phyloP scores from a whole-genome alignment of 495 filamentous ascomycete genomes.

The Podospora pseudopauciseta region DNA sequence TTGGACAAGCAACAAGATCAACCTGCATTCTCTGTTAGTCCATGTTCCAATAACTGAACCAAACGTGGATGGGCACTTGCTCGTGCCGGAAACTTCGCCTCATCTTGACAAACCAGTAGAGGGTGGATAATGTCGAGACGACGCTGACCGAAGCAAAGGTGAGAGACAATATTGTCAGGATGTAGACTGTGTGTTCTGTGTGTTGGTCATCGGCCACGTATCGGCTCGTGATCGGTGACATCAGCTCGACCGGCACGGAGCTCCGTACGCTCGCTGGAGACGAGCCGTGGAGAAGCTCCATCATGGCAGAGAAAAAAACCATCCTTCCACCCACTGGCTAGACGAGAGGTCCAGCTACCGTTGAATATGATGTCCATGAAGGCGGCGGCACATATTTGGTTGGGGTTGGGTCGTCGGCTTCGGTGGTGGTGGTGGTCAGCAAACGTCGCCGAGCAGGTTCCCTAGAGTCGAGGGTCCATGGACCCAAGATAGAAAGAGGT shows the following conservation, averaged over 20 bases:
- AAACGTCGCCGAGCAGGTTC: not conserved
- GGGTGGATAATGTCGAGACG: slow-evolving; percentile 44
- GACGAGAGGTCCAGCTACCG: slow-evolving; percentile 24
- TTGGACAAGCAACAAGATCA: slow-evolving; percentile 67
- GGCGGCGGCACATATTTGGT: slow-evolving; percentile 16
- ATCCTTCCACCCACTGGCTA: slow-evolving; percentile 3
- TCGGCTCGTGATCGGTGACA: not conserved
- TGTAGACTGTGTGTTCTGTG: slow-evolving; percentile 7
- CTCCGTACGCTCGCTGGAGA: not conserved
- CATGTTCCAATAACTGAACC: not conserved
- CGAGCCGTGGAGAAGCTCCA: not conserved
- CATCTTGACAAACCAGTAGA: slow-evolving; percentile 76
- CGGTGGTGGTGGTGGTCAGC: not conserved
- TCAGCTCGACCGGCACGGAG: slow-evolving; percentile 1
- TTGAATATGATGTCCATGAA: slow-evolving; percentile 17
- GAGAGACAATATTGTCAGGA: slow-evolving; percentile 28
- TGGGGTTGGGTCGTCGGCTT: not conserved
- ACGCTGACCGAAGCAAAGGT: slow-evolving; percentile 50
- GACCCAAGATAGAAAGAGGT: not conserved
- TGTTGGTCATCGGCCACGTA: not conserved
- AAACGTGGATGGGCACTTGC: slow-evolving; percentile 40
- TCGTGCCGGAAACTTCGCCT: slow-evolving; percentile 68
- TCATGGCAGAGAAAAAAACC: slow-evolving; percentile 8
- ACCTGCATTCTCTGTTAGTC: slow-evolving; percentile 37
- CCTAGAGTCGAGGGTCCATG: not conserved